Conservation (phyloP, 2,329 filamentous ascomycete species). For the Fusarium clavum region DNA sequence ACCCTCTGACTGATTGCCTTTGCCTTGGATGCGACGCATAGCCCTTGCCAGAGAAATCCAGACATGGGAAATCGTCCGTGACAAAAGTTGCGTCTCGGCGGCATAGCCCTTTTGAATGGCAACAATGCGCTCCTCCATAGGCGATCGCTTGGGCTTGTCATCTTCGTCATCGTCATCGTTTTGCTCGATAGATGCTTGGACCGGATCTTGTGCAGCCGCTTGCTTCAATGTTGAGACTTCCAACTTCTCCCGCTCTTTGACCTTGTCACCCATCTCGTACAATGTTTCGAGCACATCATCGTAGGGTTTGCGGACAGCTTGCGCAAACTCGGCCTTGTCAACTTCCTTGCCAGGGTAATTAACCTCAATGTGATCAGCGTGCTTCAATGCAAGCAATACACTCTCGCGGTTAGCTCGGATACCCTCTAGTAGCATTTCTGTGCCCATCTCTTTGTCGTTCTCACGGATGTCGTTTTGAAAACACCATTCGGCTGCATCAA, state of each 20-base stretch:
- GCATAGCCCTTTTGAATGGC: slow-evolving; percentile 75
- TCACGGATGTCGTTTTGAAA: slow-evolving; percentile 77
- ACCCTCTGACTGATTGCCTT: slow-evolving; percentile 72
- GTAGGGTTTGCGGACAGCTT: slow-evolving; percentile 84
- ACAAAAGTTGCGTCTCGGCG: slow-evolving; percentile 79
- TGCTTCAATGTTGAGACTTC: slow-evolving; percentile 70
- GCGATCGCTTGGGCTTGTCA: slow-evolving; percentile 59
- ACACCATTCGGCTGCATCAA: slow-evolving; percentile 93
- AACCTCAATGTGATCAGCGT: slow-evolving; percentile 87
- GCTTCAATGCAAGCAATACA: slow-evolving; percentile 87
- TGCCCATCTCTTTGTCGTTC: slow-evolving; percentile 71
- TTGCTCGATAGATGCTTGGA: slow-evolving; percentile 55
- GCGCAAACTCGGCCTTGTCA: slow-evolving; percentile 80
- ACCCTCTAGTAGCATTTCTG: slow-evolving; percentile 83
- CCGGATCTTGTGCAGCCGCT: slow-evolving; percentile 55
- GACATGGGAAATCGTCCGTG: slow-evolving; percentile 87
- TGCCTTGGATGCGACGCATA: slow-evolving; percentile 93
- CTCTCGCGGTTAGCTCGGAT: slow-evolving; percentile 93
- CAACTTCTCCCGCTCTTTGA: slow-evolving; percentile 71
- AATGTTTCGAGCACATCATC: slow-evolving; percentile 85
- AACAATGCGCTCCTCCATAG: slow-evolving; percentile 72
- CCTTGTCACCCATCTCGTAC: slow-evolving; percentile 85
- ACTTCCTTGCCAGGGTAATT: slow-evolving; percentile 81
- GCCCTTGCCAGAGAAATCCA: slow-evolving; percentile 96
- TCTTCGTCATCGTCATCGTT: slow-evolving; percentile 65